Conservation (phyloP, 768 basidiomycete species). For the Mycena albidolilacea region DNA sequence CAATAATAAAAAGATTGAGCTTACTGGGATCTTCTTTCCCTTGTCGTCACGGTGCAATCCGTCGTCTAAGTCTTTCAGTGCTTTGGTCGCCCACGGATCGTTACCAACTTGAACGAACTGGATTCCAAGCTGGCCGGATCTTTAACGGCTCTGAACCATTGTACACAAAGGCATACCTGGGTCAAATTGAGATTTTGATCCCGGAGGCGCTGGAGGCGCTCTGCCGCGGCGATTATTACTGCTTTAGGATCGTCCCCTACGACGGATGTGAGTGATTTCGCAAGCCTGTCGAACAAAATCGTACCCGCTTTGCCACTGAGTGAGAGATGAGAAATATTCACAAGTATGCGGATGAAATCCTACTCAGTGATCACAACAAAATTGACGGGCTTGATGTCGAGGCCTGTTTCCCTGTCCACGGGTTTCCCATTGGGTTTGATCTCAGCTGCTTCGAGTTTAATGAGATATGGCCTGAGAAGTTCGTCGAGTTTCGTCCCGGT, state of each 20-base stretch:
- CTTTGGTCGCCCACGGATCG: conserved; percentile 55
- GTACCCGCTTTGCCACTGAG: too few relatives aligned
- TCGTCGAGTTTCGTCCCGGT: conserved; percentile 55
- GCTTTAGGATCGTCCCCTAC: conserved; percentile 67
- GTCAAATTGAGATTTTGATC: conserved; percentile 11
- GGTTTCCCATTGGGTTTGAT: conserved; percentile 36
- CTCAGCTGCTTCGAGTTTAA: conserved; percentile 46
- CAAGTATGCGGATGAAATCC: conserved; percentile 36
- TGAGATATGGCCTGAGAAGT: conserved; percentile 47
- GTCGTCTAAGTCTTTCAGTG: conserved; percentile 70
- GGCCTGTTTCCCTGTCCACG: conserved; percentile 38
- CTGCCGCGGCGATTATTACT: conserved; percentile 62
- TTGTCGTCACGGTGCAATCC: conserved; percentile 51
- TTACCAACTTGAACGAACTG: conserved; percentile 83
- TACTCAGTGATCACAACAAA: conserved; percentile 75
- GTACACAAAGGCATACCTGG: conserved; percentile 10
- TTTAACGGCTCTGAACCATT: background rate
- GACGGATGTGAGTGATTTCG: background rate
- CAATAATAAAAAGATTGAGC: conserved; percentile 25
- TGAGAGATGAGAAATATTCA: too few relatives aligned
- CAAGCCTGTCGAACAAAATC: background rate
- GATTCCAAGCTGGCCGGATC: conserved; percentile 64
- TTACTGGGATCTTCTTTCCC: conserved; percentile 60
- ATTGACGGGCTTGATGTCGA: conserved; percentile 68
- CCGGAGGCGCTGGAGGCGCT: conserved; percentile 62